These are phyloP conservation scores for Cryphonectria japonica DNA, from an alignment of 2,329 filamentous ascomycete genomes.

Conservation along the genomic window DNA sequence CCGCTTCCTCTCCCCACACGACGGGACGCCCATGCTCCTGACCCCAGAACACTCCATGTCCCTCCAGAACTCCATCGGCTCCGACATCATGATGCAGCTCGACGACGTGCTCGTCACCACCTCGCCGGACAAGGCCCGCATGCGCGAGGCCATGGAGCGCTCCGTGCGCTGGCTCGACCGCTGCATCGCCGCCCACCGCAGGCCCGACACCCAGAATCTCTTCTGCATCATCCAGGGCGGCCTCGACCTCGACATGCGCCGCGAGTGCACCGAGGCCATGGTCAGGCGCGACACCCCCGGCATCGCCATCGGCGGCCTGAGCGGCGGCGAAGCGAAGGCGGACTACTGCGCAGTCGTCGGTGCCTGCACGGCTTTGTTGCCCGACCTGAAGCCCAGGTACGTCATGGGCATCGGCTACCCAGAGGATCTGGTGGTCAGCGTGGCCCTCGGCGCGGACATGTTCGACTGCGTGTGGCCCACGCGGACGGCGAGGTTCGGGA, in stretches of 20 bases:
- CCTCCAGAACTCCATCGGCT: constrained; percentile 95
- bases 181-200: constrained; percentile 87
- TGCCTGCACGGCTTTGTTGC: constrained; percentile 82
- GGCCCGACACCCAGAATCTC: constrained; percentile 82
- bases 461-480: constrained; percentile 99
- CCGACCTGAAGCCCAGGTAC: constrained; percentile 92
- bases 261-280: constrained; percentile 86
- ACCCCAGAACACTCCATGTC: constrained; percentile 97
- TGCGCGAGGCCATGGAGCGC: constrained; percentile 92
- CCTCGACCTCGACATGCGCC: constrained; percentile 82
- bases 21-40: constrained; percentile 92
- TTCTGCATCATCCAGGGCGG: constrained; percentile 99
- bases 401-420: constrained; percentile 99
- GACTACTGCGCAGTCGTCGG: constrained; percentile 91
- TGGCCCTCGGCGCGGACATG: constrained; percentile 96
- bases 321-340: constrained; percentile 90
- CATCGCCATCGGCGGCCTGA: constrained; percentile 93
- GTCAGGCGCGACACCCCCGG: constrained; percentile 87
- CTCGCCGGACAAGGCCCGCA: constrained; percentile 83
- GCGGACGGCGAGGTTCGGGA: constrained; percentile 92
- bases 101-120: constrained; percentile 98
- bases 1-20: constrained; percentile 92
- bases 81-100: constrained; percentile 99
- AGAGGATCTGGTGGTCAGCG: constrained; percentile 90
- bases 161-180: constrained; percentile 95